Conservation (phyloP, 2,329 filamentous ascomycete genomes). For the Grosmannia penicillata region DNA sequence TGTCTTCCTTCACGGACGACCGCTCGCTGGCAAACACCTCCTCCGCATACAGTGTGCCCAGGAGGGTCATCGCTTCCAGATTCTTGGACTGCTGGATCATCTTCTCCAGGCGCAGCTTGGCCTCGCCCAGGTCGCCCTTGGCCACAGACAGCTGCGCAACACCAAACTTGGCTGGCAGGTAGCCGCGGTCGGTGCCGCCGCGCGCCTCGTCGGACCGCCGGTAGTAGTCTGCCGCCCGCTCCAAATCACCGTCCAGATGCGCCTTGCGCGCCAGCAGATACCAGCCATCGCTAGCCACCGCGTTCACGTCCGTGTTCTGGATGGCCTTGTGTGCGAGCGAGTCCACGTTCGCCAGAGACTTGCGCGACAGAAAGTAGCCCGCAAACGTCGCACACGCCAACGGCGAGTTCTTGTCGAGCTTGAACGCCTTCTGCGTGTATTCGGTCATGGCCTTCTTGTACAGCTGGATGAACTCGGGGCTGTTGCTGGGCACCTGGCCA, state of each 20-base stretch:
- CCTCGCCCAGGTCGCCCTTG: constrained; percentile 73
- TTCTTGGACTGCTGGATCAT: constrained; percentile 75
- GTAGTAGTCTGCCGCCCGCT: constrained; percentile 74
- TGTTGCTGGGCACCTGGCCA: constrained; percentile 66
- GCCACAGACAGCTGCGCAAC: constrained; percentile 77
- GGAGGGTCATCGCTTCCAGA: constrained; percentile 79
- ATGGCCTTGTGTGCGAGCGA: constrained; percentile 84
- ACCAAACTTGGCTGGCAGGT: constrained; percentile 88
- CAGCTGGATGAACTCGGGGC: constrained; percentile 67
- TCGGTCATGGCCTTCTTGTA: constrained; percentile 93
- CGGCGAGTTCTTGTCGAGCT: constrained; percentile 80
- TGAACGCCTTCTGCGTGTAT: constrained; percentile 87
- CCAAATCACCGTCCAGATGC: constrained; percentile 63
- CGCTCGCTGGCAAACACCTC: constrained; percentile 75
- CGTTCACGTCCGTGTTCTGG: constrained; percentile 88
- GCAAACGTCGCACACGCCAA: constrained; percentile 85
- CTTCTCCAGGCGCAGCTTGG: constrained; percentile 87
- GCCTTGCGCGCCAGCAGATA: constrained; percentile 86
- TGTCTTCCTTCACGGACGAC: constrained; percentile 58
- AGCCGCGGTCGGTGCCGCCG: constrained; percentile 81
- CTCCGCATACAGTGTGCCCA: constrained; percentile 86
- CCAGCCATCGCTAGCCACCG: constrained; percentile 94
- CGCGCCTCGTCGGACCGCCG: constrained; percentile 80
- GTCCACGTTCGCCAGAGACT: constrained; percentile 68
- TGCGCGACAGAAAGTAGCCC: constrained; percentile 74